A percentile compares a stretch with the other conserved stretches of the same genome.
phyloP scores from a whole-genome alignment of 495 filamentous ascomycete species.

The Bryoglossum gracile region DNA sequence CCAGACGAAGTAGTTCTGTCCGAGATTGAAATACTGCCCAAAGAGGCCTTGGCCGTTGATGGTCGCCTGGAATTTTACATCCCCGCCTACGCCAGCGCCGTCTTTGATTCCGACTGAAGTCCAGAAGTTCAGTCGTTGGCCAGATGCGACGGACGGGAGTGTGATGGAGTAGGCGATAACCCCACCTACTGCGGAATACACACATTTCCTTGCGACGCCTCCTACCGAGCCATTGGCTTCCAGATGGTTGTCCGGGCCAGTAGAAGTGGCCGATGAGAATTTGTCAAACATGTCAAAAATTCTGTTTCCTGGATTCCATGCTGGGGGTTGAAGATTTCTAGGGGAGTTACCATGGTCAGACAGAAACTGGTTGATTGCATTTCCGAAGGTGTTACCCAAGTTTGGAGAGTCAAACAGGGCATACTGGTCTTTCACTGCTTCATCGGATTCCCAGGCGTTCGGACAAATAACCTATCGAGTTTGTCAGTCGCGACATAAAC shows the following conservation, averaged over 20 bases:
- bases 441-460: conserved; percentile 5
- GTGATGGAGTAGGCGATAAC: not conserved
- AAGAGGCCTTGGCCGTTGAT: not conserved
- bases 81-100: conserved; percentile 7
- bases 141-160: not conserved
- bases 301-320: conserved; percentile 4
- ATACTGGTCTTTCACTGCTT: not conserved
- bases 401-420: not conserved
- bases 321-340: conserved; percentile 1
- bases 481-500: too few species aligned
- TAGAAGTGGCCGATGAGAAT: conserved; percentile 5
- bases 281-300: conserved; percentile 5
- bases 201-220: not conserved
- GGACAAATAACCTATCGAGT: not conserved
- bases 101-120: conserved; percentile 10
- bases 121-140: conserved; percentile 8
- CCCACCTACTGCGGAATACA: conserved; percentile 5
- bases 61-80: conserved; percentile 1
- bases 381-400: not conserved
- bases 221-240: conserved; percentile 5
- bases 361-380: conserved; percentile 5
- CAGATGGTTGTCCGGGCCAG: conserved; percentile 4
- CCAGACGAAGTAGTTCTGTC: conserved; percentile 2
- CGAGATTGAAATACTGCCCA: conserved; percentile 1
- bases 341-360: conserved; percentile 3